phyloP scores from a whole-genome alignment of 495 filamentous ascomycete species.

The Podospora sp. region DNA sequence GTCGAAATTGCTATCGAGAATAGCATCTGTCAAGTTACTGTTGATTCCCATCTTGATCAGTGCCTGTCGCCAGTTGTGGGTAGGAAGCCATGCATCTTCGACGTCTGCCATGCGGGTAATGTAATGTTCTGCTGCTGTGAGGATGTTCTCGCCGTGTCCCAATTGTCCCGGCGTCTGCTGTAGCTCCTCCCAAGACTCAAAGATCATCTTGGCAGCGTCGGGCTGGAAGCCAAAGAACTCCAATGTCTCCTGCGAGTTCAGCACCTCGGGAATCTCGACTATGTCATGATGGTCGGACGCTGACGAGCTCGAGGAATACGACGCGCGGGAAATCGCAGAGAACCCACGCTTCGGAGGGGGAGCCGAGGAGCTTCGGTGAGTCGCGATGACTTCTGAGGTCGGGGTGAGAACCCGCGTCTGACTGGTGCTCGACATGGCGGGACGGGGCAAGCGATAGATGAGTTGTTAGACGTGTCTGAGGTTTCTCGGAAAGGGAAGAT shows the following conservation, averaged over 20 bases:
- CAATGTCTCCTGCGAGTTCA: conserved; percentile 19
- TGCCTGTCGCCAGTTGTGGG: conserved; percentile 9
- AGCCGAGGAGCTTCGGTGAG: not conserved
- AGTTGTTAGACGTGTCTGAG: conserved; percentile 3
- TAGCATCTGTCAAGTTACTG: conserved; percentile 11
- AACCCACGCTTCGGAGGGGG: conserved; percentile 9
- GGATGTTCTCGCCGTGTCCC: conserved; percentile 16
- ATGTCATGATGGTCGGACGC: conserved; percentile 7
- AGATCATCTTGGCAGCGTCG: conserved; percentile 10
- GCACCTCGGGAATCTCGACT: conserved; percentile 21
- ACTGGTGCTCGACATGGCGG: conserved; percentile 5
- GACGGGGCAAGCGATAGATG: not conserved
- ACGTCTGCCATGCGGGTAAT: conserved; percentile 3
- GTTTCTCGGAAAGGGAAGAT: too few species aligned
- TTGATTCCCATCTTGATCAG: conserved; percentile 11
- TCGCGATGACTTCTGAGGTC: not conserved
- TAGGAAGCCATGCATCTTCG: conserved; percentile 9
- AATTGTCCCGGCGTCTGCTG: conserved; percentile 20
- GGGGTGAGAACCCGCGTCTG: conserved; percentile 8
- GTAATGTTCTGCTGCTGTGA: conserved; percentile 14
- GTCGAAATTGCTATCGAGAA: conserved; percentile 5
- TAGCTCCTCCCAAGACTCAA: conserved; percentile 11
- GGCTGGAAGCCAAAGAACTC: conserved; percentile 17
- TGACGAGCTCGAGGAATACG: conserved; percentile 14
- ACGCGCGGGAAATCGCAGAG: conserved; percentile 2